Conservation (phyloP, 345 rosid genomes). For the Salix purpurea region DNA sequence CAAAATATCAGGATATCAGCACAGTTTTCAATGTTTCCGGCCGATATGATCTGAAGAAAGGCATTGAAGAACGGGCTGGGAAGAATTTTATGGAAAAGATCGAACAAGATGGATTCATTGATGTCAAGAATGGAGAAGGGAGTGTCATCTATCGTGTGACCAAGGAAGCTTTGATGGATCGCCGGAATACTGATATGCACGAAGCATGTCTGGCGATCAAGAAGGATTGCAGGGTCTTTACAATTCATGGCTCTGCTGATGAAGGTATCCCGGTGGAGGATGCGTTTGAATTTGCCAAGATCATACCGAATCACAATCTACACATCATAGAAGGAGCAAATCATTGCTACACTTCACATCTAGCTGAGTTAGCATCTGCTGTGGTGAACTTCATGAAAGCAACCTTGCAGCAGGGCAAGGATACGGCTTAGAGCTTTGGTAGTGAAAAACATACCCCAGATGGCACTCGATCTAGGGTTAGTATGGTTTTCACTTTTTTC, state of each 20-base stretch:
- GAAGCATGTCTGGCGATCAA: conserved; percentile 22
- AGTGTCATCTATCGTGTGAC: conserved; percentile 13
- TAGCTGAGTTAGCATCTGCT: not conserved
- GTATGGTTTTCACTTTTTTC: too few species aligned
- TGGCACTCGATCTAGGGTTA: too few species aligned
- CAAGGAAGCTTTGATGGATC: conserved; percentile 22
- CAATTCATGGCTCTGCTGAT: not conserved
- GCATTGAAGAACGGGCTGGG: conserved; percentile 20
- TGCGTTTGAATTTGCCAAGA: not conserved
- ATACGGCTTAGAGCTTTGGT: not conserved
- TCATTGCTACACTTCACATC: not conserved
- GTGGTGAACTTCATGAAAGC: not conserved
- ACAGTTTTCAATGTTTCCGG: conserved; percentile 30
- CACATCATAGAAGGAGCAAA: conserved; percentile 1
- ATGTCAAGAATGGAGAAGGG: conserved; percentile 20
- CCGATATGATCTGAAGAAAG: conserved; percentile 25
- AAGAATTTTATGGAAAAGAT: conserved; percentile 22
- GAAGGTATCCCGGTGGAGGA: not conserved
- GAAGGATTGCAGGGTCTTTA: conserved; percentile 20
- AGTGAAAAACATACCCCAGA: too few species aligned
- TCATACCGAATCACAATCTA: not conserved
- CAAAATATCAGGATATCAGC: conserved; percentile 23
- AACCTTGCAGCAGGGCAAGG: not conserved
- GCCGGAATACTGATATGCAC: conserved; percentile 25
- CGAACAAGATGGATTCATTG: conserved; percentile 23